Conservation (phyloP, 345 rosid genomes). For the Ricinus communis region DNA sequence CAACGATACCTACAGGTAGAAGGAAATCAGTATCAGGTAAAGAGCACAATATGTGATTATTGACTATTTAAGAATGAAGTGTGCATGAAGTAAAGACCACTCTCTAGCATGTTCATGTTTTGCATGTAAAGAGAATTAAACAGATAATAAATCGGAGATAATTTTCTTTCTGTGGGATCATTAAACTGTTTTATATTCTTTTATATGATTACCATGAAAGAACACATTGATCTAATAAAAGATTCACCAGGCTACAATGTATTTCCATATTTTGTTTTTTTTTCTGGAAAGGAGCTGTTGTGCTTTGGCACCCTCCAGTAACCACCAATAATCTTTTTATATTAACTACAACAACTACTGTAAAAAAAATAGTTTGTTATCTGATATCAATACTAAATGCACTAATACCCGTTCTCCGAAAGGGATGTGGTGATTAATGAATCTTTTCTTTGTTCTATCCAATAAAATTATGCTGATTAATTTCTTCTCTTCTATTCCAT, state of each 20-base stretch:
- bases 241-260: background rate
- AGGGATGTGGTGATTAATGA: background rate
- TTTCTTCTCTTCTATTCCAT: background rate
- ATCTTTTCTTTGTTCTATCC: background rate
- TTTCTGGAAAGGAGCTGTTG: background rate
- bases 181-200: background rate
- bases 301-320: background rate
- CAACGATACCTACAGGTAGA: slow-evolving; percentile 67
- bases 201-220: background rate
- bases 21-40: slow-evolving; percentile 10
- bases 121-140: background rate
- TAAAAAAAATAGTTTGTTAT: background rate
- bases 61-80: background rate
- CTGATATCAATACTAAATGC: background rate
- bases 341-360: background rate
- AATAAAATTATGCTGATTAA: background rate
- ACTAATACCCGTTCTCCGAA: background rate
- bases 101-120: background rate
- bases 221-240: background rate
- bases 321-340: background rate
- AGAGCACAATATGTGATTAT: too few species aligned
- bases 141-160: background rate
- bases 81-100: background rate
- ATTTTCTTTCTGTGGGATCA: background rate
- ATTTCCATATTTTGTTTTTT: background rate